Conservation (phyloP, 495 filamentous ascomycete genomes). For the Echria macrotheca region DNA sequence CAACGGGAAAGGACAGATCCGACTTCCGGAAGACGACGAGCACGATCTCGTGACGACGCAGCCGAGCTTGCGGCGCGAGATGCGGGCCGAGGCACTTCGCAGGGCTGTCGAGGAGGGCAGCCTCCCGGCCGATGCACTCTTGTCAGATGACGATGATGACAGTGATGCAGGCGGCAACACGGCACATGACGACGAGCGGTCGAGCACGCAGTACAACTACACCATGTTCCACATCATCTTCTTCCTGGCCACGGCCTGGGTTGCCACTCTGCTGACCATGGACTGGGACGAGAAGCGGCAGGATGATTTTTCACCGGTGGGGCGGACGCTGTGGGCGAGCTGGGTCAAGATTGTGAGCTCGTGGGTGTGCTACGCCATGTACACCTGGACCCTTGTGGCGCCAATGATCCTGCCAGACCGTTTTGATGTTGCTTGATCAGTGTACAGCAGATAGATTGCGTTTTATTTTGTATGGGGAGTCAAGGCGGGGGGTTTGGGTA, state of each 20-base stretch:
- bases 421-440: slow-evolving; percentile 49
- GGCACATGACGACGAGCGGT: slow-evolving; percentile 79
- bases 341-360: slow-evolving; percentile 99
- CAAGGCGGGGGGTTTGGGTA: slow-evolving; percentile 10
- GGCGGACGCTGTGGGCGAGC: slow-evolving; percentile 92
- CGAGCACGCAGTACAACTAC: slow-evolving; percentile 92
- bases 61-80: slow-evolving; percentile 72
- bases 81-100: slow-evolving; percentile 87
- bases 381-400: slow-evolving; percentile 86
- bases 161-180: slow-evolving; percentile 51
- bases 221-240: slow-evolving; percentile 97
- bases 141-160: slow-evolving; percentile 76
- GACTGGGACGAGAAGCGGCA: slow-evolving; percentile 56
- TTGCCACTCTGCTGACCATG: slow-evolving; percentile 86
- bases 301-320: slow-evolving; percentile 83
- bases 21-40: slow-evolving; percentile 56
- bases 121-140: slow-evolving; percentile 82
- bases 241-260: slow-evolving; percentile 92
- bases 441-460: too few species aligned
- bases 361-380: slow-evolving; percentile 95
- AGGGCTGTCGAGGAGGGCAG: slow-evolving; percentile 86
- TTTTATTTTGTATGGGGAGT: too few species aligned
- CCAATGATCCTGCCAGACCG: slow-evolving; percentile 81
- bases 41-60: slow-evolving; percentile 90
- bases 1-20: slow-evolving; percentile 50